Evolutionary conservation across 1,139 yeast genomes (phyloP).

Genomic region (Hanseniaspora uvarum): DNA sequence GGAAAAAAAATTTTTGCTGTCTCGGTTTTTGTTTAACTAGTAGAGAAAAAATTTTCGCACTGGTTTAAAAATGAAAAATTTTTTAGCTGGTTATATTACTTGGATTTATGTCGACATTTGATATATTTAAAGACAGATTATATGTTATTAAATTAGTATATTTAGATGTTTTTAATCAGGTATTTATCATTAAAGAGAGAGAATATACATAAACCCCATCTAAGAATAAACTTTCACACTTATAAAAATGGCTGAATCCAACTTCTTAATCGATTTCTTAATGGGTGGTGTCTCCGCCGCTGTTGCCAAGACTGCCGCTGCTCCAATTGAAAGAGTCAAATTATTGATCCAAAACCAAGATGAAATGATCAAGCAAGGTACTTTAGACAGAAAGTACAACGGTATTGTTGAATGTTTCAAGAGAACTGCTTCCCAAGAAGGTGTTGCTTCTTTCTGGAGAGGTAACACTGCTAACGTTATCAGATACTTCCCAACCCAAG

Average conservation of each 20-base stretch:
- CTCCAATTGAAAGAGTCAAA: slow-evolving; percentile 77
- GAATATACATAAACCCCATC: slow-evolving; percentile 6
- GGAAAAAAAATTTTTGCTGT: no score
- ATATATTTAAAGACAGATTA: no score
- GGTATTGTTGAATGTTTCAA: slow-evolving; percentile 66
- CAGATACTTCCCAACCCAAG: slow-evolving; percentile 81
- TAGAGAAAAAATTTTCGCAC: no score
- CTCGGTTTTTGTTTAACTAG: no score
- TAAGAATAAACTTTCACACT: slow-evolving; percentile 13
- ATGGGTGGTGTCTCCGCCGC: slow-evolving; percentile 86
- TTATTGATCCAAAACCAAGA: slow-evolving; percentile 74
- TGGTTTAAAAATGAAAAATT: no score
- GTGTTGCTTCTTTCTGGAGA: slow-evolving; percentile 66
- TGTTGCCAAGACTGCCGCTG: slow-evolving; percentile 75
- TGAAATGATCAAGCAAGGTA: slow-evolving; percentile 75
- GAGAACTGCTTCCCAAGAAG: slow-evolving; percentile 65
- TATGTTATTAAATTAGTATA: not conserved
- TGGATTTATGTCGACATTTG: no score
- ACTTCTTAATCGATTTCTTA: slow-evolving; percentile 49
- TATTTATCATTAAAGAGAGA: not conserved
- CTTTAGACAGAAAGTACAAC: slow-evolving; percentile 52
- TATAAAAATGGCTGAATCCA: slow-evolving; percentile 25
- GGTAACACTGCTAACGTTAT: slow-evolving; percentile 78
- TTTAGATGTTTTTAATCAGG: not conserved
- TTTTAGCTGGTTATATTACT: no score